These are phyloP conservation scores for Hypomyces perniciosus DNA, from an alignment of 2,329 filamentous ascomycete genomes.

Conservation along the genomic window DNA sequence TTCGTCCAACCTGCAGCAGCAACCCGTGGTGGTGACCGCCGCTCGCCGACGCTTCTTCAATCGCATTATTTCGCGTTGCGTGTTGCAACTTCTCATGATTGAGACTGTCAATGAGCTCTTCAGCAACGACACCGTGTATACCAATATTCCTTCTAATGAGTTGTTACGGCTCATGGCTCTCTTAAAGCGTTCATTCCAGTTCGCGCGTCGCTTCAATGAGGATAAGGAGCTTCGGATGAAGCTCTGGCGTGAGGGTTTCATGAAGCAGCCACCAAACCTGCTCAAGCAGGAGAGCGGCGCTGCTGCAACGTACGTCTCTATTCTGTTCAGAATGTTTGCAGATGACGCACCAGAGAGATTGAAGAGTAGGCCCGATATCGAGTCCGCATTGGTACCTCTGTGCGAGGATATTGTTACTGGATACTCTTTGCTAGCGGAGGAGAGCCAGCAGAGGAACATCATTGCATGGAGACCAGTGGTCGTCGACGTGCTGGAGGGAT, in stretches of 20 bases:
- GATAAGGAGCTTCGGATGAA: conserved; percentile 93
- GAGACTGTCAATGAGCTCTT: conserved; percentile 99
- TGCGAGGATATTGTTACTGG: conserved; percentile 89
- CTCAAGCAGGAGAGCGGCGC: conserved; percentile 94
- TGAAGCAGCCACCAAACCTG: conserved; percentile 97
- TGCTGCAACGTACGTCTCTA: conserved; percentile 90
- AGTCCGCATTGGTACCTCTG: conserved; percentile 85
- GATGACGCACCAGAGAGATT: conserved; percentile 79
- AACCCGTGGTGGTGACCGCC: conserved; percentile 86
- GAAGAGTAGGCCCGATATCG: conserved; percentile 73
- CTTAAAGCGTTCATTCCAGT: conserved; percentile 92
- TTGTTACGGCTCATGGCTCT: conserved; percentile 88
- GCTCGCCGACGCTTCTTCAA: conserved; percentile 96
- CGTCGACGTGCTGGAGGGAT: conserved; percentile 92
- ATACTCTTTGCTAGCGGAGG: conserved; percentile 84
- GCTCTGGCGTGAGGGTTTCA: conserved; percentile 96
- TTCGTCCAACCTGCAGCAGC: conserved; percentile 69
- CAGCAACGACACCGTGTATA: conserved; percentile 92
- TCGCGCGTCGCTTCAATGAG: conserved; percentile 95
- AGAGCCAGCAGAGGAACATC: conserved; percentile 95
- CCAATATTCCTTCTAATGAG: conserved; percentile 83
- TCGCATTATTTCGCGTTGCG: conserved; percentile 97
- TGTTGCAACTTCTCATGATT: conserved; percentile 96
- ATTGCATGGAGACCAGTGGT: conserved; percentile 96
- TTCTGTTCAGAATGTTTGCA: conserved; percentile 94